These are phyloP conservation scores for Pisolithus thermaeus DNA, from an alignment of 1,284 basidiomycete species.

Conservation along the genomic window DNA sequence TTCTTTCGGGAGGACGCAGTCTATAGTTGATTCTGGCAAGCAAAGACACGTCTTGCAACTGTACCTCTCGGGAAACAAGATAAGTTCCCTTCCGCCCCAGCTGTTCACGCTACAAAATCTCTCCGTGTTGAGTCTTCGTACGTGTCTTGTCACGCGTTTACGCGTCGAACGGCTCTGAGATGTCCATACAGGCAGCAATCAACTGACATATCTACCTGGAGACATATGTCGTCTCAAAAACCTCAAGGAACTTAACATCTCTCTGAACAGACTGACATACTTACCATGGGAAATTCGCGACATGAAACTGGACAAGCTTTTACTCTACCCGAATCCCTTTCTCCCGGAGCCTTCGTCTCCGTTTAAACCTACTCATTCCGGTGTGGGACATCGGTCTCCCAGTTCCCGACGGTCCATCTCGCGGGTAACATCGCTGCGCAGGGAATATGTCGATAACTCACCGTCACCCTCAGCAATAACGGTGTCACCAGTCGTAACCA, in stretches of 20 bases:
- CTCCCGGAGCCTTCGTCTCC: conserved; percentile 28
- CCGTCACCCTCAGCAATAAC: conserved; percentile 9
- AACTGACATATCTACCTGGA: conserved; percentile 53
- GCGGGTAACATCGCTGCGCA: conserved; percentile 14
- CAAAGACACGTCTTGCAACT: conserved; percentile 29
- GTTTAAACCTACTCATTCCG: not conserved
- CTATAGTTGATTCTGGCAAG: conserved; percentile 28
- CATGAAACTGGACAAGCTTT: conserved; percentile 45
- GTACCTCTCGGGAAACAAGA: conserved; percentile 26
- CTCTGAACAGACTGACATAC: conserved; percentile 53
- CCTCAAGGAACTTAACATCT: conserved; percentile 56
- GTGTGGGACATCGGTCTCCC: conserved; percentile 3
- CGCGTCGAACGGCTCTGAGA: conserved; percentile 5
- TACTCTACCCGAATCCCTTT: conserved; percentile 56
- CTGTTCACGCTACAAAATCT: conserved; percentile 25
- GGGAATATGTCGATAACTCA: conserved; percentile 11
- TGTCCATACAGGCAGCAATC: conserved; percentile 33
- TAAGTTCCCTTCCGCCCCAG: conserved; percentile 21
- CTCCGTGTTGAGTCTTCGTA: conserved; percentile 29
- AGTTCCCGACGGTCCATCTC: conserved; percentile 16
- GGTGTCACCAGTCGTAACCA: conserved; percentile 24
- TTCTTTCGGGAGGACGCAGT: conserved; percentile 27
- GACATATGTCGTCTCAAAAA: conserved; percentile 52
- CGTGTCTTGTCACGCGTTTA: conserved; percentile 7
- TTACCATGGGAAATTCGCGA: conserved; percentile 60